phyloP scores from a whole-genome alignment of 192 early-diverging fungal genomes.

The Coemansia umbellata region DNA sequence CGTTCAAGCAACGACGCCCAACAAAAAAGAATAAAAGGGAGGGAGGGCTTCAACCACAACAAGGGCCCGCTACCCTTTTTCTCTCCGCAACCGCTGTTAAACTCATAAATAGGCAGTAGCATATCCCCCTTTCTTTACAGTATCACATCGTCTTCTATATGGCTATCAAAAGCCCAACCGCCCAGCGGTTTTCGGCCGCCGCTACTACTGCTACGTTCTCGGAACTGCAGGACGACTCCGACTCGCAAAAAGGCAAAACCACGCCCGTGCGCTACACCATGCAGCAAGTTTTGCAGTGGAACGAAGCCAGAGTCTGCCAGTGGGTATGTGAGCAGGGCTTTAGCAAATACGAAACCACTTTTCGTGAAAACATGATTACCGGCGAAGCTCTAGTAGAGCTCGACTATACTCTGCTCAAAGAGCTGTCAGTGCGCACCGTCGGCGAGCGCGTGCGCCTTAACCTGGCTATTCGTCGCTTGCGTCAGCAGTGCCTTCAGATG shows the following conservation, averaged over 20 bases:
- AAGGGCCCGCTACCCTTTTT: too few relatives aligned
- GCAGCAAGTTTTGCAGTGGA: conserved; percentile 54
- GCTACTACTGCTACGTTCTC: neutral
- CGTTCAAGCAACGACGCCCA: too few relatives aligned
- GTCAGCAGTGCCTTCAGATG: conserved; percentile 55
- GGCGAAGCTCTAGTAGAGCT: conserved; percentile 83
- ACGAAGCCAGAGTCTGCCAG: conserved; percentile 46
- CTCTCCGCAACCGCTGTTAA: too few relatives aligned
- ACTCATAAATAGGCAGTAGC: too few relatives aligned
- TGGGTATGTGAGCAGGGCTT: conserved; percentile 57
- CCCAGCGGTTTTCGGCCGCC: conserved; percentile 9
- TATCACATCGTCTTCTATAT: too few relatives aligned
- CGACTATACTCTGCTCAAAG: conserved; percentile 74
- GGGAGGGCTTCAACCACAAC: too few relatives aligned
- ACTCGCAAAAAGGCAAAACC: neutral
- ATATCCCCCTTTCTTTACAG: too few relatives aligned
- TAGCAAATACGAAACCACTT: conserved; percentile 48
- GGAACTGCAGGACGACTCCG: conserved; percentile 8
- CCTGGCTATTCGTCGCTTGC: conserved; percentile 68
- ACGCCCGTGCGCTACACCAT: conserved; percentile 26
- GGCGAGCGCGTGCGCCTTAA: conserved; percentile 82
- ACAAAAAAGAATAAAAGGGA: too few relatives aligned
- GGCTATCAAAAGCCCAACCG: conserved; percentile 31
- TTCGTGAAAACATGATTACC: conserved; percentile 71
- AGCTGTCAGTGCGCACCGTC: conserved; percentile 74